Evolutionary conservation across 257 asterid species (phyloP).

Genomic region (Nicotiana sylvestris): DNA sequence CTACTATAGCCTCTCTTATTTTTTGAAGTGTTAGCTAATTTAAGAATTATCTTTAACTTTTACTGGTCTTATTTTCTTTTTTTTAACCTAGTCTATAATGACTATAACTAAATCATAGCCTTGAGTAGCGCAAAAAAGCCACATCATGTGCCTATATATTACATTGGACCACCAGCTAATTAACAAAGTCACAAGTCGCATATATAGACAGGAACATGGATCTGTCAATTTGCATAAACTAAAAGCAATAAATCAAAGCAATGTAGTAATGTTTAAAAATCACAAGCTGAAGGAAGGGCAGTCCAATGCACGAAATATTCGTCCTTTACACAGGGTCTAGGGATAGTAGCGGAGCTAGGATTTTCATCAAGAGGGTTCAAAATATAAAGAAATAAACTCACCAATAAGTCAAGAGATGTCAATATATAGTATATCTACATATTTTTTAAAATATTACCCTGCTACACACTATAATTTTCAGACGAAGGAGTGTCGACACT

Average conservation of each 20-base stretch:
- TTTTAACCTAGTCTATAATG: background rate
- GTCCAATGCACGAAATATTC: too few relatives aligned
- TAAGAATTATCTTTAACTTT: background rate
- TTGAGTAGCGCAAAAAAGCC: background rate
- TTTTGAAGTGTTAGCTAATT: background rate
- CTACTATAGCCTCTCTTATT: too few relatives aligned
- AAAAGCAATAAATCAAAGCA: background rate
- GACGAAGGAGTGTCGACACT: too few relatives aligned
- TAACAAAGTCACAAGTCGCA: background rate
- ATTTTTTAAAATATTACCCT: too few relatives aligned
- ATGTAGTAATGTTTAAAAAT: background rate
- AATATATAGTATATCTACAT: too few relatives aligned
- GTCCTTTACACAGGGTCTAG: too few relatives aligned
- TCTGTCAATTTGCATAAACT: background rate
- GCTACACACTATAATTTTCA: too few relatives aligned
- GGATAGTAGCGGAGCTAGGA: too few relatives aligned
- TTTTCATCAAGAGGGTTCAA: too few relatives aligned
- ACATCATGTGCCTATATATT: background rate
- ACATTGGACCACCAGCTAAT: background rate
- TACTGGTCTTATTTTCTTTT: background rate
- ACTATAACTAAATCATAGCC: background rate
- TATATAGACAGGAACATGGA: background rate
- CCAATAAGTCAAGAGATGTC: too few relatives aligned
- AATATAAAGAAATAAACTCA: too few relatives aligned
- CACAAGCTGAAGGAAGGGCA: background rate